Percentiles rank a stretch among this genome's conserved stretches.
Conservation (phyloP, 495 filamentous ascomycete genomes). For the Aspergillus ellipticus region DNA sequence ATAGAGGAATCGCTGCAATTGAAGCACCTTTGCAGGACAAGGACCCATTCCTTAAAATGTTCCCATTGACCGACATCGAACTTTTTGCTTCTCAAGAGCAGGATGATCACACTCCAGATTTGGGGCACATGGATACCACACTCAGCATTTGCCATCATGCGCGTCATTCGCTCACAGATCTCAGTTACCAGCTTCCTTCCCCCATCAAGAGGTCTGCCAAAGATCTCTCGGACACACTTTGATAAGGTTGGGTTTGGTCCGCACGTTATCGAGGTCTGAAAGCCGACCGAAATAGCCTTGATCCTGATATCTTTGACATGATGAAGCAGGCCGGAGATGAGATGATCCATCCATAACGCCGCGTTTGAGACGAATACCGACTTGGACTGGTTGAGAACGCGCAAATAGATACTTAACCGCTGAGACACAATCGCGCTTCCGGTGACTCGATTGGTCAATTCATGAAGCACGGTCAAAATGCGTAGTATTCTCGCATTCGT, state of each 20-base stretch:
- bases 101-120: constrained; percentile 79
- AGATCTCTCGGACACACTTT: constrained; percentile 60
- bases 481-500: constrained; percentile 61
- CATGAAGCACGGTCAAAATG: constrained; percentile 63
- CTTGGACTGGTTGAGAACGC: constrained; percentile 64
- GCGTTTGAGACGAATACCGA: constrained; percentile 57
- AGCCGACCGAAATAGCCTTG: constrained; percentile 69
- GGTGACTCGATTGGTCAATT: constrained; percentile 66
- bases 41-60: constrained; percentile 66
- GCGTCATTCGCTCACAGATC: constrained; percentile 60
- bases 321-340: constrained; percentile 79
- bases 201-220: constrained; percentile 54
- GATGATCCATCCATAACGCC: constrained; percentile 67
- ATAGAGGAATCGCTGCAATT: constrained; percentile 70
- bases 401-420: constrained; percentile 72
- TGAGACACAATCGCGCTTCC: constrained; percentile 74
- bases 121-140: constrained; percentile 68
- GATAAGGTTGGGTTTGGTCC: constrained; percentile 63
- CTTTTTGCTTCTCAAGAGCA: constrained; percentile 64
- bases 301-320: constrained; percentile 68
- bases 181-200: constrained; percentile 59
- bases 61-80: constrained; percentile 68
- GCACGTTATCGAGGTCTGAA: constrained; percentile 58
- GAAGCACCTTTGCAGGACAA: constrained; percentile 76
- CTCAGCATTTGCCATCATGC: constrained; percentile 66